These are phyloP conservation scores for Psilocybe tampanensis DNA, from an alignment of 768 basidiomycete genomes.

Conservation along the genomic window DNA sequence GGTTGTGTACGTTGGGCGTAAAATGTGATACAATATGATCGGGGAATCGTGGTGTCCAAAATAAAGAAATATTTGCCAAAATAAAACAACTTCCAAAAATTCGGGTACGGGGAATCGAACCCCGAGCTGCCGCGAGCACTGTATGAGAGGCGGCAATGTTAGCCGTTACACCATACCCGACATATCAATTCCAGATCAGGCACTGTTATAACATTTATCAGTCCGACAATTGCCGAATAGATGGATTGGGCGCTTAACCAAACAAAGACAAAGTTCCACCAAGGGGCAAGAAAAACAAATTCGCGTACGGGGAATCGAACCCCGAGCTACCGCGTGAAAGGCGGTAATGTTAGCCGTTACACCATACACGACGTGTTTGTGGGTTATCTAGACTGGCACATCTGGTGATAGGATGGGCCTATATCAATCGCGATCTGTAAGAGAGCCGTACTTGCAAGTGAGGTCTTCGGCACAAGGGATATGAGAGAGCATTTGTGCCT, in stretches of 20 bases:
- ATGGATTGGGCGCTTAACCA: not conserved
- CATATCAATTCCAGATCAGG: not conserved
- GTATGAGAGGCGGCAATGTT: constrained; percentile 66
- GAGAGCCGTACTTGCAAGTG: too few relatives aligned
- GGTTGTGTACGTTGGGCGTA: not conserved
- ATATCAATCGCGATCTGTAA: too few relatives aligned
- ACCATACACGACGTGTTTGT: constrained; percentile 39
- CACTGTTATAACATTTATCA: too few relatives aligned
- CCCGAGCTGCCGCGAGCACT: constrained; percentile 51
- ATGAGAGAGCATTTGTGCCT: too few relatives aligned
- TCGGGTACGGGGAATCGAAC: constrained; percentile 61
- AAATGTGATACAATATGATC: not conserved
- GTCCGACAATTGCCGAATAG: too few relatives aligned
- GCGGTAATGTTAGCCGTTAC: constrained; percentile 68
- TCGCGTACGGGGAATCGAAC: constrained; percentile 60
- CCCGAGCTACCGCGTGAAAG: constrained; percentile 60
- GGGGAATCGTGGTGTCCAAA: too few relatives aligned
- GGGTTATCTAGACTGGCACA: too few relatives aligned
- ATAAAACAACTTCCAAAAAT: too few relatives aligned
- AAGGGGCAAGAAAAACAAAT: constrained; percentile 6
- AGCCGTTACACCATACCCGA: constrained; percentile 67
- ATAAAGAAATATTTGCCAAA: too few relatives aligned
- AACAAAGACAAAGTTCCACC: too few relatives aligned
- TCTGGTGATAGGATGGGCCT: too few relatives aligned
- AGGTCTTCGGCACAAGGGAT: too few relatives aligned